Evolutionary conservation across 208 protist species (phyloP).

Genomic region (Crithidia thermophila): DNA sequence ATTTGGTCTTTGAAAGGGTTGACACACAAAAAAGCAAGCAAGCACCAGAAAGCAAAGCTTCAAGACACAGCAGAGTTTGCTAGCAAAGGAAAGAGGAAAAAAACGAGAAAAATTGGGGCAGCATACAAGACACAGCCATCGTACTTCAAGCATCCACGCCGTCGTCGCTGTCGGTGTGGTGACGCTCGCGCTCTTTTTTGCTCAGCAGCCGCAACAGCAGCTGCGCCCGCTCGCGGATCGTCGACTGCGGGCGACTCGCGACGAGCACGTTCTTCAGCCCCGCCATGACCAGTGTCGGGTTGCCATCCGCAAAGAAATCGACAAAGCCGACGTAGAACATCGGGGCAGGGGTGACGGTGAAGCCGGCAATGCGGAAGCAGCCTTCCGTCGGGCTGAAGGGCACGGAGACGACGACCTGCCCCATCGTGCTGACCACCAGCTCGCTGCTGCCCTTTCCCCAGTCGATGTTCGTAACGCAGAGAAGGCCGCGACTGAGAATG

Average conservation of each 20-base stretch:
- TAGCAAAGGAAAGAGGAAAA: background rate
- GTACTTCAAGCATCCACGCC: slow-evolving; percentile 2
- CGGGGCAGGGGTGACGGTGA: slow-evolving; percentile 59
- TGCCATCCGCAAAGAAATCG: slow-evolving; percentile 72
- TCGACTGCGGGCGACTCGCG: slow-evolving; percentile 41
- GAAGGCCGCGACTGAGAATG: slow-evolving; percentile 73
- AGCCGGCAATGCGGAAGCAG: slow-evolving; percentile 65
- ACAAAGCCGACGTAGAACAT: slow-evolving; percentile 82
- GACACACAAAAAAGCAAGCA: background rate
- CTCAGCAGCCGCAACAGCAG: slow-evolving; percentile 61
- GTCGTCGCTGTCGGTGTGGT: slow-evolving; percentile 6
- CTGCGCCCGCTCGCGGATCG: slow-evolving; percentile 39
- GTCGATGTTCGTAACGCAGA: slow-evolving; percentile 42
- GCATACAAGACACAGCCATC: background rate
- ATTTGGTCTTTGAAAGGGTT: too few species aligned
- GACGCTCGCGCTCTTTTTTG: slow-evolving; percentile 24
- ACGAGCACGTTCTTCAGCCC: slow-evolving; percentile 73
- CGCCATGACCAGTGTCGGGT: slow-evolving; percentile 68
- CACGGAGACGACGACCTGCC: slow-evolving; percentile 70
- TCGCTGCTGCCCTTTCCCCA: slow-evolving; percentile 35
- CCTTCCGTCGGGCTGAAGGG: slow-evolving; percentile 47
- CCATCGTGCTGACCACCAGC: slow-evolving; percentile 82
- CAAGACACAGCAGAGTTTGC: background rate
- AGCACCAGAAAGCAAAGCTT: background rate
- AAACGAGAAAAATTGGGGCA: background rate